Base-by-base conservation (phyloP, 2,329 filamentous ascomycete genomes). In the Calonectria honghensis region DNA sequence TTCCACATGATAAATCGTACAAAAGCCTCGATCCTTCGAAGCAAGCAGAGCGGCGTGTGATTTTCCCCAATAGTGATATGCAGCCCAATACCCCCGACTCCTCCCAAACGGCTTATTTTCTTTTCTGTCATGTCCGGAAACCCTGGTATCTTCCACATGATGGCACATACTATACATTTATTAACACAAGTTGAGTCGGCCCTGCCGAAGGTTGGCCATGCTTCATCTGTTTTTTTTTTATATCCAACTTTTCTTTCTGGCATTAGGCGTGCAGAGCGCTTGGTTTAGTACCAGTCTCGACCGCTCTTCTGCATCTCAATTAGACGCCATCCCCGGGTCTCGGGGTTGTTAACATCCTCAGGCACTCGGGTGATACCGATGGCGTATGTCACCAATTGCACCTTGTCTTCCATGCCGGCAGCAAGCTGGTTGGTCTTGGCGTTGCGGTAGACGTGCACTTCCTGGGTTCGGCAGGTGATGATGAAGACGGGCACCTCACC, bases 221-320 rank as follows among this genome's bases (percentile, higher is more conserved):
- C 54, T 75, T 70, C 75, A 70, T 78, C 72, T 78, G 70, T 66
- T 80, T 72, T 73, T 73, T 77, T 59, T 73, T 73, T 77, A 59
- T 77, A 79, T 77, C 75, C 77, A 79, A 77, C 65, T 72, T 64
- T 64, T 74, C 77, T 70, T 75, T 74, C 13, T 79, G 77, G 79
- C 79, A 78, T 80, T 75, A 63, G 72, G 65, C 75, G 69, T 68
- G 72, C 78, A 73, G 72, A 76, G 70, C 68, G 68, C 68, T 51
- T 63, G 24, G 45, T 29, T 87, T 86, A 92, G 79, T 91, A 90
- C 85, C 90, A 98, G 87, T 99, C 97, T 82, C 97, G 92, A 71
- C 95, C 96, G 85, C 95, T 97, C 93, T 99, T 99, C 86, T 99
- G 97, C 89, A 99, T 92, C 88, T 99, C 97, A 83, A 99, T 98